Evolutionary conservation across 768 basidiomycete species (phyloP).

Genomic region (Serendipita vermifera): DNA sequence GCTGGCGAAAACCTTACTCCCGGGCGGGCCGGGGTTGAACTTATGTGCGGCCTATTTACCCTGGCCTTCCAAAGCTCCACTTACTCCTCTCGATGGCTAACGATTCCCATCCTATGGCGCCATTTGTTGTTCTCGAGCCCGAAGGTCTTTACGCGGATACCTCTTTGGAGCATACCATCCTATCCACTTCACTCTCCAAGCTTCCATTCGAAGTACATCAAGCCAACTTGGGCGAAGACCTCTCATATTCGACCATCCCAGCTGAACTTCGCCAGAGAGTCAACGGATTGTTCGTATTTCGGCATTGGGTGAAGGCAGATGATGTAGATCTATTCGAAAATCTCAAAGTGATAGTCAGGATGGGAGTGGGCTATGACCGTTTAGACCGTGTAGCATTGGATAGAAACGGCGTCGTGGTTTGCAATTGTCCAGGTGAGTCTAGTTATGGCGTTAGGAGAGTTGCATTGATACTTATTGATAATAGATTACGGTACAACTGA

Average conservation of each 20-base stretch:
- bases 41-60: too few relatives aligned
- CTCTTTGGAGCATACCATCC: not conserved
- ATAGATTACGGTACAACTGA: conserved; percentile 18
- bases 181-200: not conserved
- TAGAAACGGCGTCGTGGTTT: conserved; percentile 14
- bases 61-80: too few relatives aligned
- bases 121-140: conserved; percentile 3
- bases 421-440: conserved; percentile 16
- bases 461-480: not conserved
- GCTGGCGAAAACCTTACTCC: too few relatives aligned
- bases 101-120: too few relatives aligned
- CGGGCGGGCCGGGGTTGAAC: too few relatives aligned
- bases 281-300: conserved; percentile 14
- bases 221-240: not conserved
- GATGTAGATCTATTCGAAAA: conserved; percentile 15
- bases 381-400: conserved; percentile 16
- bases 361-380: conserved; percentile 17
- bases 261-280: conserved; percentile 12
- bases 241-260: not conserved
- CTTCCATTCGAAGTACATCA: conserved; percentile 1
- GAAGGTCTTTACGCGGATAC: not conserved
- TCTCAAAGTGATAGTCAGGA: conserved; percentile 14
- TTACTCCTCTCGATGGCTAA: too few relatives aligned
- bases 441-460: not conserved
- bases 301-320: conserved; percentile 11